phyloP scores from a whole-genome alignment of 225 moss, liverwort and hornwort species.

The Polytrichum formosum region DNA sequence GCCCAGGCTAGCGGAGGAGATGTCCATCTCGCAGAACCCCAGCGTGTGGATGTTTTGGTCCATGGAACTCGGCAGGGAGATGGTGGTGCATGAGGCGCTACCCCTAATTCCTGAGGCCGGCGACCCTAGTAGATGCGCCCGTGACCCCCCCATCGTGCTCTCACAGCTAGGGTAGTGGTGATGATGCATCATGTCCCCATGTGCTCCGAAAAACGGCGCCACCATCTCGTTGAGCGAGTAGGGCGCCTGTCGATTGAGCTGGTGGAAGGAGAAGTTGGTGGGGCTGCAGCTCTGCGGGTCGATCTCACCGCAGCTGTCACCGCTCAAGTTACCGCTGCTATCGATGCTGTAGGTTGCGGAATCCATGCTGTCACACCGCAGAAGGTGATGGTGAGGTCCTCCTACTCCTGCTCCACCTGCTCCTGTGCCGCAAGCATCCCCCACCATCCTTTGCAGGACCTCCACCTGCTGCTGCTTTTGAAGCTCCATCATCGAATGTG shows the following conservation, averaged over 20 bases:
- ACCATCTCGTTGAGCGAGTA: conserved; percentile 44
- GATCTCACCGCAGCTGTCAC: conserved; percentile 20
- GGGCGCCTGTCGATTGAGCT: conserved; percentile 29
- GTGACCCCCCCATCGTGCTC: neutral
- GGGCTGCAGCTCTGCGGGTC: conserved; percentile 17
- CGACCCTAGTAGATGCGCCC: conserved; percentile 4
- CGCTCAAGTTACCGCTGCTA: conserved; percentile 42
- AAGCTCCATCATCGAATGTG: no score
- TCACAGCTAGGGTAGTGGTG: neutral
- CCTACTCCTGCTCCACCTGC: no score
- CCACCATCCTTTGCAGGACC: conserved; percentile 34
- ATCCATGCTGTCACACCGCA: conserved; percentile 38
- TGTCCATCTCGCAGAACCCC: conserved; percentile 27
- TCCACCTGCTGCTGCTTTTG: neutral
- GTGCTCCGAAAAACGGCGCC: conserved; percentile 32
- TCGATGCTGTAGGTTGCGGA: conserved; percentile 30
- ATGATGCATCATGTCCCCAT: neutral
- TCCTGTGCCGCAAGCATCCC: conserved; percentile 29
- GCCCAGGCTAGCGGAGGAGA: conserved; percentile 7
- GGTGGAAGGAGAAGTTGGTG: conserved; percentile 39
- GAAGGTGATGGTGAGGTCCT: conserved; percentile 6
- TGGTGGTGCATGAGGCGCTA: neutral
- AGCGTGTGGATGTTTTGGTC: conserved; percentile 26
- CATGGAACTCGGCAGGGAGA: conserved; percentile 14
- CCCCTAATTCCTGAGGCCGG: neutral